phyloP scores from a whole-genome alignment of 2,329 filamentous ascomycete species.

The Diaporthe citriasiana region DNA sequence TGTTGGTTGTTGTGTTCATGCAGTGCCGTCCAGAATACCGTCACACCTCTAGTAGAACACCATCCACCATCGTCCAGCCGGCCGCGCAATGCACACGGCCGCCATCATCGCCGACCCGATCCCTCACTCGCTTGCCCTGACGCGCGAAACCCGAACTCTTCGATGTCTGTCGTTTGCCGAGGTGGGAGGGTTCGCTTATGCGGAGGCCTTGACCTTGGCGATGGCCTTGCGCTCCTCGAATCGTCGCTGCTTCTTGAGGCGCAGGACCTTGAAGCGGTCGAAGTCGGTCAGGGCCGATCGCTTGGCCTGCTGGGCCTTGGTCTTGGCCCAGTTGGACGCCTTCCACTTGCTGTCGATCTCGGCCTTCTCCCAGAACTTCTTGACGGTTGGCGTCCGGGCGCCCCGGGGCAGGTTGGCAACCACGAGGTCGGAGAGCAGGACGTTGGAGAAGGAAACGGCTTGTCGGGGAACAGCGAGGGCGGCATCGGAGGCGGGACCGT shows the following conservation, averaged over 20 bases:
- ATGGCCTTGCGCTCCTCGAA: conserved; percentile 98
- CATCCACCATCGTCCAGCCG: conserved; percentile 40
- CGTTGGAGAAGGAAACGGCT: conserved; percentile 82
- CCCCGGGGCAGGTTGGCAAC: conserved; percentile 89
- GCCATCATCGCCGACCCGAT: conserved; percentile 37
- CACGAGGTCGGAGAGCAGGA: conserved; percentile 90
- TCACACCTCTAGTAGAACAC: conserved; percentile 49
- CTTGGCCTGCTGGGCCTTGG: conserved; percentile 86
- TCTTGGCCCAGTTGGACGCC: conserved; percentile 94
- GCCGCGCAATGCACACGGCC: conserved; percentile 25
- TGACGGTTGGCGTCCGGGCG: conserved; percentile 84
- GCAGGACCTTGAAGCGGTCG: conserved; percentile 99
- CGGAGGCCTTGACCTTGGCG: conserved; percentile 89
- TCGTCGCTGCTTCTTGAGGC: conserved; percentile 99
- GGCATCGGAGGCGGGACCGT: conserved; percentile 89
- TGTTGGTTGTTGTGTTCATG: conserved; percentile 57
- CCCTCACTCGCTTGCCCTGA: conserved; percentile 43
- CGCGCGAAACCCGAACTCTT: conserved; percentile 38
- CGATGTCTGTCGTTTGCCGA: conserved; percentile 38
- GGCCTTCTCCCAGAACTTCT: conserved; percentile 90
- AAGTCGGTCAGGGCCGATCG: conserved; percentile 96
- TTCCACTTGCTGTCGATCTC: conserved; percentile 95
- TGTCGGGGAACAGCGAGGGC: conserved; percentile 88
- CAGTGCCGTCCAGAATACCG: conserved; percentile 57
- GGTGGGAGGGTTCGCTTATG: conserved; percentile 67